Conservation (phyloP, 768 basidiomycete species). For the Podaxis sp. region DNA sequence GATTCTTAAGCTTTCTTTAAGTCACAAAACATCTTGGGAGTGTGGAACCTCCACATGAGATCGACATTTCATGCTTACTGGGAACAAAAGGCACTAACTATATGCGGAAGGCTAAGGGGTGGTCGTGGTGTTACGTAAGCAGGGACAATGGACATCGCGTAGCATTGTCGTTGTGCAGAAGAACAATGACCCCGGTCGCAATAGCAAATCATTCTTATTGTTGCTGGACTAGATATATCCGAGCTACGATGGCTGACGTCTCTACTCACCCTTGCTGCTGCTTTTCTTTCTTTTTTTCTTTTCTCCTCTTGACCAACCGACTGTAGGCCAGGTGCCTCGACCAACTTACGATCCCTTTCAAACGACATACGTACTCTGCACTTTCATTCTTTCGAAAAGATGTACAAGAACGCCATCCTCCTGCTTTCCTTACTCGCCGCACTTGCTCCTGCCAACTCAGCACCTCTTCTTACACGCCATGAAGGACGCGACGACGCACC, state of each 20-base stretch:
- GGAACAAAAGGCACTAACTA: too few relatives aligned
- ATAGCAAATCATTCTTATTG: conserved; percentile 3
- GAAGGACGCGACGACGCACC: conserved; percentile 21
- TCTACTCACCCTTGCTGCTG: neutral
- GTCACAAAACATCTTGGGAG: too few relatives aligned
- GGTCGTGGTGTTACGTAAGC: too few relatives aligned
- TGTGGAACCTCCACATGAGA: too few relatives aligned
- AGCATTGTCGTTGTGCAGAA: neutral
- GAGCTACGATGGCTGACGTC: neutral
- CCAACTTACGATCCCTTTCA: conserved; percentile 18
- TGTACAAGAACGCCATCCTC: conserved; percentile 21
- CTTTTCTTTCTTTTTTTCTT: conserved; percentile 15
- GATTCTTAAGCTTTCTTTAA: too few relatives aligned
- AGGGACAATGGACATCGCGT: neutral
- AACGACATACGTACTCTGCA: conserved; percentile 2
- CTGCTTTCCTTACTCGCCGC: conserved; percentile 22
- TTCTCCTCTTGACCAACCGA: conserved; percentile 11
- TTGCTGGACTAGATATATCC: neutral
- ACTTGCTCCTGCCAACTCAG: conserved; percentile 27
- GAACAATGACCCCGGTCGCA: neutral
- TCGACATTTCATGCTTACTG: too few relatives aligned
- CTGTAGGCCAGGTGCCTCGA: conserved; percentile 26
- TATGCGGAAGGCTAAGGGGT: too few relatives aligned
- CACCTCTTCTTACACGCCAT: too few relatives aligned
- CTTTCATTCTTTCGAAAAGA: conserved; percentile 8